Evolutionary conservation across 495 filamentous ascomycete species (phyloP).

Genomic region (Penicillium manginii): DNA sequence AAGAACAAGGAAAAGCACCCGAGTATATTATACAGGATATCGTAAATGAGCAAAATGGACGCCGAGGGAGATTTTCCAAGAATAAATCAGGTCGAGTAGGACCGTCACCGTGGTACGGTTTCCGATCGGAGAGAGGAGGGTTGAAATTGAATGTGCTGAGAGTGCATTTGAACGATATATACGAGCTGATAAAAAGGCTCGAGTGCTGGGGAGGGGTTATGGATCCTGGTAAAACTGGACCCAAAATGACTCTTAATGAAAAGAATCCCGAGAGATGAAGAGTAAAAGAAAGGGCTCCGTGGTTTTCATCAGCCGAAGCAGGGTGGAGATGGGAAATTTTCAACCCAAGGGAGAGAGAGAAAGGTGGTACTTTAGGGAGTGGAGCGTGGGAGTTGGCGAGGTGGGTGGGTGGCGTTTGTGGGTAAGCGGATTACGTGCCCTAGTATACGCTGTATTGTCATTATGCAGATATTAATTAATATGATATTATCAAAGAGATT

Average conservation of each 20-base stretch:
- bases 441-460: neutral
- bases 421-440: constrained; percentile 7
- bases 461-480: too few relatives aligned
- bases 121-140: constrained; percentile 50
- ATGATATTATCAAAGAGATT: too few relatives aligned
- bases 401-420: constrained; percentile 6
- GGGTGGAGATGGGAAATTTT: constrained; percentile 30
- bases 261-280: constrained; percentile 12
- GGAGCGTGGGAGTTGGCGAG: constrained; percentile 7
- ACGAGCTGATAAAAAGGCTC: constrained; percentile 13
- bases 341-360: constrained; percentile 24
- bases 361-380: constrained; percentile 16
- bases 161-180: constrained; percentile 55
- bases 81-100: constrained; percentile 31
- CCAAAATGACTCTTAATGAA: constrained; percentile 1
- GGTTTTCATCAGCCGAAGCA: constrained; percentile 17
- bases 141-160: constrained; percentile 43
- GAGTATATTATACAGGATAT: constrained; percentile 58
- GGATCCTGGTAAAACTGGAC: constrained; percentile 5
- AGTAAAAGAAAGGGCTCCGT: constrained; percentile 1
- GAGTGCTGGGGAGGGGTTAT: constrained; percentile 12
- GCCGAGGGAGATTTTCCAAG: constrained; percentile 31
- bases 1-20: constrained; percentile 35
- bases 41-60: constrained; percentile 44
- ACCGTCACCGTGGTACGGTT: constrained; percentile 53